Conservation (phyloP, 176 grass and related monocot species). For the Alloteropsis semialata region DNA sequence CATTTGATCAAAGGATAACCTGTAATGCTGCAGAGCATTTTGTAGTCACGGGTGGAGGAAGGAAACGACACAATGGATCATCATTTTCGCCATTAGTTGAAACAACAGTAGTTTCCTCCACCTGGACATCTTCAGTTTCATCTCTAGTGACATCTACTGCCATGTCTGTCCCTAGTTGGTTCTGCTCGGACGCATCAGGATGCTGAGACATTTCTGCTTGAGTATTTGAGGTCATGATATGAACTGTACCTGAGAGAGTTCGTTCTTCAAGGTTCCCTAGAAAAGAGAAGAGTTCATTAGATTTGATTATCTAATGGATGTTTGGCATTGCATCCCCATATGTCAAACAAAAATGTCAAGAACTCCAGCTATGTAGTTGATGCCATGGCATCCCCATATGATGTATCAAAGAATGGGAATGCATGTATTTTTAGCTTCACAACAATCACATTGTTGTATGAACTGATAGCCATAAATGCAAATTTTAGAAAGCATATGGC, state of each 20-base stretch:
- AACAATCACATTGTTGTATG: neutral
- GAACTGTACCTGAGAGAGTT: slow-evolving; percentile 47
- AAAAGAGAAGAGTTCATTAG: slow-evolving; percentile 9
- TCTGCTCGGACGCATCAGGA: slow-evolving; percentile 49
- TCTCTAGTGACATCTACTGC: slow-evolving; percentile 42
- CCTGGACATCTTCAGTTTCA: slow-evolving; percentile 48
- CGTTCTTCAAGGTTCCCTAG: slow-evolving; percentile 59
- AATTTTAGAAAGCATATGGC: neutral
- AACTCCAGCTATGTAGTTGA: neutral
- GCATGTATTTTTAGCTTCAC: neutral
- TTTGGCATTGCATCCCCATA: neutral
- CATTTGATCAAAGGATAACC: slow-evolving; percentile 42
- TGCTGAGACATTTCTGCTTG: slow-evolving; percentile 47
- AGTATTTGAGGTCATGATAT: slow-evolving; percentile 45
- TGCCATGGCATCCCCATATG: neutral
- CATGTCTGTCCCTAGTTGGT: slow-evolving; percentile 37
- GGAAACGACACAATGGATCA: slow-evolving; percentile 59
- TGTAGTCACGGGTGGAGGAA: slow-evolving; percentile 51
- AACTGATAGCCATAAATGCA: neutral
- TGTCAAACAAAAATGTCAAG: slow-evolving; percentile 3
- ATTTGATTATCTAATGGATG: neutral
- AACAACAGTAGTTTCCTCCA: slow-evolving; percentile 56
- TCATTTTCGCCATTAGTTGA: slow-evolving; percentile 47
- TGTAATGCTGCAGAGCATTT: slow-evolving; percentile 75
- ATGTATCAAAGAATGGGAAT: neutral